Base-by-base conservation (phyloP, 768 basidiomycete species). In the Chiua virens region DNA sequence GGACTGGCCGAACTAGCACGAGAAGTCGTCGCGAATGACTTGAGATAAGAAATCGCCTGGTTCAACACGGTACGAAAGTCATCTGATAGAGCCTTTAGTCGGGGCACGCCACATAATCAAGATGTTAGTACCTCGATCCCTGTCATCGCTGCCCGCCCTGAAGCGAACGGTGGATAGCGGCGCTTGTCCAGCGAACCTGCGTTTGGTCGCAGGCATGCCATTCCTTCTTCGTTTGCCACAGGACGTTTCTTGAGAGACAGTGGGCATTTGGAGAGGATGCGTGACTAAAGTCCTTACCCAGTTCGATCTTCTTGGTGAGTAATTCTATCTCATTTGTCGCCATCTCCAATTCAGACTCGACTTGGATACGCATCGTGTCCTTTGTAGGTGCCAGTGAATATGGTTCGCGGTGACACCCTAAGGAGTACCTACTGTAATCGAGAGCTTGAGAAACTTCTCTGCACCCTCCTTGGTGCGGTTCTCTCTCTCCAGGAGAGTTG, bases 401-500 rank as follows among this genome's bases (percentile, higher is more conserved):
- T 23, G 21, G 42, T 46, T 27, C 20, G 23, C 52, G 35, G 52
- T 38, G n/a, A 50, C 43, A 17, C 43, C 49, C 51, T 23, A 20
- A 47, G 22, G 10, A 32, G 37, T 15, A 11, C 66, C 21, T 59
- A 85, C 85, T 41, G 75, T 75, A 36, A 83, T 62, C 28, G 77
- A 71, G 71, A 89, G 85, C 58, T 83, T 83, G 14, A 97, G 74
- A 53, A 98, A 78, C 58, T 89, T 93, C 74, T 95, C 92, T 1
- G 94, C 94, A 11, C 94, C 94, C 68, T 93, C 92, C 66, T 85
- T 92, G 54, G 96, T 92, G 48, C 87, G 78, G 54, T 82, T 83
- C 71, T 94, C 87, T 53, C 89, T 77, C 47, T 82, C 80, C 18
- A 95, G 75, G 61, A 85, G 82, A 47, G 76, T 78, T 44, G 81